These are phyloP conservation scores for Coemansia sp. DNA, from an alignment of 192 early-diverging fungal genomes.

Conservation along the genomic window DNA sequence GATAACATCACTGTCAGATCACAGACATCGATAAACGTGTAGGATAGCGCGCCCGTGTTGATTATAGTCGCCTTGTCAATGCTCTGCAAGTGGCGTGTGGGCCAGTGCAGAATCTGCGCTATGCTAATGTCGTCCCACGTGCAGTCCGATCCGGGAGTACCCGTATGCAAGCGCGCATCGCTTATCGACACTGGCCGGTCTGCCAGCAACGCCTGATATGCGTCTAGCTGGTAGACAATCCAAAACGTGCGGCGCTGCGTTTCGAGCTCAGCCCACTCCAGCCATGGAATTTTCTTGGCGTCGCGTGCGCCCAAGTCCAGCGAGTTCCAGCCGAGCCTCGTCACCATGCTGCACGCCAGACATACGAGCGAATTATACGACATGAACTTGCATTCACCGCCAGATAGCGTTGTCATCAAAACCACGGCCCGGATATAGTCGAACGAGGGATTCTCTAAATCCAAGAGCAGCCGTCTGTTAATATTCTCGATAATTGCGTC, in stretches of 20 bases:
- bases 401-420: slow-evolving; percentile 33
- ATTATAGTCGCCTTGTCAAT: slow-evolving; percentile 17
- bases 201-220: slow-evolving; percentile 45
- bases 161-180: slow-evolving; percentile 29
- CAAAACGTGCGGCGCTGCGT: slow-evolving; percentile 53
- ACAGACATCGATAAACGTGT: slow-evolving; percentile 43
- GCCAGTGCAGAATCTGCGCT: slow-evolving; percentile 52
- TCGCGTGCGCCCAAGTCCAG: slow-evolving; percentile 30
- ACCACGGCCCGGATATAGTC: slow-evolving; percentile 51
- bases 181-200: slow-evolving; percentile 48
- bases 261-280: slow-evolving; percentile 40
- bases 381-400: slow-evolving; percentile 41
- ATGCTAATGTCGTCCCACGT: slow-evolving; percentile 52
- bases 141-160: slow-evolving; percentile 40
- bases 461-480: slow-evolving; percentile 24
- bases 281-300: slow-evolving; percentile 23
- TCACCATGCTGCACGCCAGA: slow-evolving; percentile 46
- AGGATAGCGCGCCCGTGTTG: slow-evolving; percentile 36
- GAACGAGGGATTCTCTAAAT: slow-evolving; percentile 35
- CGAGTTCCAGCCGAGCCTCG: slow-evolving; percentile 50
- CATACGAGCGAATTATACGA: slow-evolving; percentile 51
- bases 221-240: slow-evolving; percentile 51
- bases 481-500: slow-evolving; percentile 27
- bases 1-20: slow-evolving; percentile 28
- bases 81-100: slow-evolving; percentile 30